These are phyloP conservation scores for Colletotrichum sp. DNA, from an alignment of 2,329 filamentous ascomycete species.

Conservation along the genomic window DNA sequence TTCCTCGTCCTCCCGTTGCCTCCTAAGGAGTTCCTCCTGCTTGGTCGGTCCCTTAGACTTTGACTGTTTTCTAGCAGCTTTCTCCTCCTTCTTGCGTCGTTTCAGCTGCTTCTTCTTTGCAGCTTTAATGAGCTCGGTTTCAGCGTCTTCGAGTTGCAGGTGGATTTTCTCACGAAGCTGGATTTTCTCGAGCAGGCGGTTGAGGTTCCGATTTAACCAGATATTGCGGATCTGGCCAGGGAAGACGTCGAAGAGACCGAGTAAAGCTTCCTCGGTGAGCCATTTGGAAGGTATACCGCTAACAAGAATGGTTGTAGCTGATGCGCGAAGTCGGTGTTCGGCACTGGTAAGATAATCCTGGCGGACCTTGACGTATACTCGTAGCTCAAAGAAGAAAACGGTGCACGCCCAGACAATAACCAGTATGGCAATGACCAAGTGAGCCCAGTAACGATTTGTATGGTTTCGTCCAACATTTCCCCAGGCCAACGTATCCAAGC, in stretches of 20 bases:
- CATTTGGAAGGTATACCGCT: conserved; percentile 90
- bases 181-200: conserved; percentile 84
- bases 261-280: conserved; percentile 82
- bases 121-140: conserved; percentile 81
- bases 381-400: conserved; percentile 85
- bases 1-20: conserved; percentile 53
- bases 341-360: conserved; percentile 95
- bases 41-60: conserved; percentile 56
- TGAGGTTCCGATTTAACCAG: conserved; percentile 93
- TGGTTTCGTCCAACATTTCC: conserved; percentile 77
- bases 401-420: conserved; percentile 86
- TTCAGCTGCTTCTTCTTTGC: conserved; percentile 84
- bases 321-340: conserved; percentile 90
- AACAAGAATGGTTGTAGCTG: conserved; percentile 93
- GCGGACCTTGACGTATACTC: conserved; percentile 88
- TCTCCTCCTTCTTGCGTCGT: conserved; percentile 66
- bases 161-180: conserved; percentile 76
- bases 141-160: conserved; percentile 74
- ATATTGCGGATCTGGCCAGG: conserved; percentile 94
- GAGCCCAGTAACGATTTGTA: conserved; percentile 78
- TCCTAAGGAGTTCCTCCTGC: conserved; percentile 50
- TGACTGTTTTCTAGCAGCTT: conserved; percentile 61
- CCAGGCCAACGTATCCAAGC: conserved; percentile 85
- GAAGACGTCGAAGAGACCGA: conserved; percentile 91
- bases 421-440: conserved; percentile 78